Conservation (phyloP, 192 early-diverging fungal genomes). For the Umbelopsis ramanniana region DNA sequence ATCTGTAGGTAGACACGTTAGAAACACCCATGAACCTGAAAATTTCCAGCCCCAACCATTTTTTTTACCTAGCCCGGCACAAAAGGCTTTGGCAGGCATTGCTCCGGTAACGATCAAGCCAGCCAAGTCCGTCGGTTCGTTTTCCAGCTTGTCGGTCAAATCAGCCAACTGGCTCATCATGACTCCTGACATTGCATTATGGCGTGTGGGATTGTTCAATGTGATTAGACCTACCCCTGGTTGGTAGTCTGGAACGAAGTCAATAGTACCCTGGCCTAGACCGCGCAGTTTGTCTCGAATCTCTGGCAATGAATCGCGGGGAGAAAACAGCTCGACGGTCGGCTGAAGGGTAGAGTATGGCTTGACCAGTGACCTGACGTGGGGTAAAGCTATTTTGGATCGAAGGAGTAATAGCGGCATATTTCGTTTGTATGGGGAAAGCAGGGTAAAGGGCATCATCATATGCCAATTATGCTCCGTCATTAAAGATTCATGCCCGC, state of each 20-base stretch:
- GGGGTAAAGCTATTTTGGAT: background rate
- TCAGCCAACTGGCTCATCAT: conserved; percentile 68
- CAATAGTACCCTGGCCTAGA: conserved; percentile 47
- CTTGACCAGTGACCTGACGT: background rate
- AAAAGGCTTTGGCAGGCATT: conserved; percentile 45
- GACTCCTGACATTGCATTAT: conserved; percentile 61
- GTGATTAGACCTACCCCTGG: conserved; percentile 51
- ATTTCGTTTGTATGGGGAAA: too few relatives aligned
- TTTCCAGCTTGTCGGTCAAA: conserved; percentile 52
- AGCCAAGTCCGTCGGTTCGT: conserved; percentile 32
- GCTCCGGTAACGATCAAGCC: conserved; percentile 49
- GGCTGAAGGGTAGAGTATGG: background rate
- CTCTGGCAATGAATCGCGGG: background rate
- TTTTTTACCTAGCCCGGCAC: conserved; percentile 56
- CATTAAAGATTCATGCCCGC: too few relatives aligned
- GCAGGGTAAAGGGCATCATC: too few relatives aligned
- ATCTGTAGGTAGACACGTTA: conserved; percentile 51
- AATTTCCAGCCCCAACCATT: too few relatives aligned
- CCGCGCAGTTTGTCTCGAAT: conserved; percentile 31
- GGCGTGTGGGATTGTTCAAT: conserved; percentile 48
- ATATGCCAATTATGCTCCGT: too few relatives aligned
- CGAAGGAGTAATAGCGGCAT: too few relatives aligned
- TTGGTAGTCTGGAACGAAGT: conserved; percentile 37
- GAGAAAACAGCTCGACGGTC: background rate
- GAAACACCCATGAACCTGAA: too few relatives aligned